Evolutionary conservation across 805 yeast genomes (phyloP), one percentile per base, ranked within the genome.

Genomic region (Candida nonsorbophila): DNA sequence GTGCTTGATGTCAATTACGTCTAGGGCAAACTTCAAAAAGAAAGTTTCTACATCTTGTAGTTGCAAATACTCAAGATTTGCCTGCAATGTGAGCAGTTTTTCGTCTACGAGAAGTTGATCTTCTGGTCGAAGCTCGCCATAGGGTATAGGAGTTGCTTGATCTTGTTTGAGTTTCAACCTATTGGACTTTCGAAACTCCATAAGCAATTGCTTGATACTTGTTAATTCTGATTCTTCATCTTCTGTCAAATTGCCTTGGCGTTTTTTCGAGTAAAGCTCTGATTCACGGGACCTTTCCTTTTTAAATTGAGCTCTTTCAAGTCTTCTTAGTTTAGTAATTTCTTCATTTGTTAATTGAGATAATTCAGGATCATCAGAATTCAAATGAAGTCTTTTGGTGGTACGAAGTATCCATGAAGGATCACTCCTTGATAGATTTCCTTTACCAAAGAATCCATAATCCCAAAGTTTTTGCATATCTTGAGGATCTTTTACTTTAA

Each of bases 381-480:
- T 68, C 21, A 73, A 46, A 9, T 71, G 69, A 15, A 83, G 55
- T 23, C 85, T 53, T 26, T 77, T 63, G 20, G 32, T 55, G 1
- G 85, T 76, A 30, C 97, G 66, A n/a, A 62, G 64, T 25, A 50
- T 55, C 97, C 97, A 92, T 0, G 95, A 75, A 0, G 98, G 95
- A 49, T 92, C 97, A 33, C 94, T 82, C 39, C 98, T 66, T 20
- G 95, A 84, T 25, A 87, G 59, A 3, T 74, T 72, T 2, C 97
- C 98, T 47, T 90, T 92, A 5, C 98, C 98, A 49, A 86, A 92
- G 49, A 87, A 92, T 1, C 98, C 98, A 42, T 70, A 70, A 11
- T 65, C 55, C 97, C 97, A 92, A 2, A 92, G 57, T 22, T 55
- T 54, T 13, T 45, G 41, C 75, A 80, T 79, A 18, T 69, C 77